phyloP scores from a whole-genome alignment of 2,329 filamentous ascomycete species.

The Cercospora beticola region DNA sequence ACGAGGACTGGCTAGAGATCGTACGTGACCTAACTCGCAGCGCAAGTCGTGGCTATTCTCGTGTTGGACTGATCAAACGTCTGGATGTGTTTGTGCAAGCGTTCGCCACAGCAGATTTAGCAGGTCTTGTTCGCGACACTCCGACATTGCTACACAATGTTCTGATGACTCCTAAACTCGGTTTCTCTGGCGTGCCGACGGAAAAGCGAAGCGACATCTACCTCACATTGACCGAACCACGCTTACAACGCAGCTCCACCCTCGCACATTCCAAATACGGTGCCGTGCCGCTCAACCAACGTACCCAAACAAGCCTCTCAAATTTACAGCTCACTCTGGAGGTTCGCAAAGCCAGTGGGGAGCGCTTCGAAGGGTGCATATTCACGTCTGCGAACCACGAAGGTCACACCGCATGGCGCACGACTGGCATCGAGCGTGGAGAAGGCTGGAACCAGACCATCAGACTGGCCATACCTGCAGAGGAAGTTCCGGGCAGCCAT shows the following conservation, averaged over 20 bases:
- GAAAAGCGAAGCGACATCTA: constrained; percentile 93
- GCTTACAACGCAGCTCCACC: constrained; percentile 67
- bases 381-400: constrained; percentile 79
- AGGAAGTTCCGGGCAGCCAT: constrained; percentile 79
- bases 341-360: constrained; percentile 74
- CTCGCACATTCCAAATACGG: constrained; percentile 72
- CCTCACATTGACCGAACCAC: constrained; percentile 75
- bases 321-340: constrained; percentile 89
- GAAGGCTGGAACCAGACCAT: constrained; percentile 87
- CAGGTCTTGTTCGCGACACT: constrained; percentile 77
- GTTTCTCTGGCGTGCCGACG: constrained; percentile 87
- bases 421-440: constrained; percentile 73
- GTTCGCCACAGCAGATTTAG: constrained; percentile 75
- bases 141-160: constrained; percentile 84
- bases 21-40: constrained; percentile 73
- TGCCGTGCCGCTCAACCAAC: constrained; percentile 69
- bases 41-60: constrained; percentile 64
- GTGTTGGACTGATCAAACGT: constrained; percentile 60
- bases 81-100: constrained; percentile 76
- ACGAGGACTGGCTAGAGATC: constrained; percentile 70
- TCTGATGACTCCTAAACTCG: constrained; percentile 80
- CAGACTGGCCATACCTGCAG: constrained; percentile 72
- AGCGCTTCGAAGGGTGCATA: constrained; percentile 84
- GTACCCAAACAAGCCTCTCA: constrained; percentile 56
- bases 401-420: constrained; percentile 82